A percentile compares a stretch with the other conserved stretches of the same genome.
Evolutionary conservation across 179 eudicot species (phyloP).

Genomic region (Gypsophila paniculata): DNA sequence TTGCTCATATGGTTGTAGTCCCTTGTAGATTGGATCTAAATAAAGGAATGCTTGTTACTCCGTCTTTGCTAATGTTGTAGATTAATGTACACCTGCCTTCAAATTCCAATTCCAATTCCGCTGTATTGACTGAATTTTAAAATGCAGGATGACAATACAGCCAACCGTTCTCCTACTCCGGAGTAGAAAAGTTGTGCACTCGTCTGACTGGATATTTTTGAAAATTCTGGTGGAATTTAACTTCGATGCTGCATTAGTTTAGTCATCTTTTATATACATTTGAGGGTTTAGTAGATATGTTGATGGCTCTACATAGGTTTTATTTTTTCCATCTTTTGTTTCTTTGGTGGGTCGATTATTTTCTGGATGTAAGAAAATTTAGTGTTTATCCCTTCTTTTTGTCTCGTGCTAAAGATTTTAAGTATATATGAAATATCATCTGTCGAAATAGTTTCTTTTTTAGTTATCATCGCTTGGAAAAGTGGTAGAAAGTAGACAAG

Average conservation of each 20-base stretch:
- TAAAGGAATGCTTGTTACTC: too few relatives aligned
- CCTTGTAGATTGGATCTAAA: not conserved
- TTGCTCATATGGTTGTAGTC: too few relatives aligned
- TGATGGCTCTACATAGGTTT: not conserved
- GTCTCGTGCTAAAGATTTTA: not conserved
- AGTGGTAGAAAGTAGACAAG: too few relatives aligned
- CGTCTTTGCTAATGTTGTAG: not conserved
- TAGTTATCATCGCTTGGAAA: too few relatives aligned
- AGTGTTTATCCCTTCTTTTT: not conserved
- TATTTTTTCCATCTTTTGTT: not conserved
- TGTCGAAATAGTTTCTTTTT: too few relatives aligned
- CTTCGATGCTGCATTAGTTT: conserved; percentile 2
- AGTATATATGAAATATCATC: too few relatives aligned
- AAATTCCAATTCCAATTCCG: not conserved
- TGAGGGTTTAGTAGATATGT: not conserved
- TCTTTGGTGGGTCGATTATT: not conserved
- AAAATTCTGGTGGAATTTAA: not conserved
- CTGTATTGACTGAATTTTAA: not conserved
- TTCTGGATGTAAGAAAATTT: not conserved
- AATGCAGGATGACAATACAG: conserved; percentile 19
- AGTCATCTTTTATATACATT: not conserved
- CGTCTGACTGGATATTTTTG: not conserved
- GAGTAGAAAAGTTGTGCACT: conserved; percentile 4
- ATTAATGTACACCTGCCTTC: not conserved
- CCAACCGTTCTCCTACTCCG: not conserved